Evolutionary conservation across 768 basidiomycete genomes (phyloP).

Genomic region (Calocybe gangraenosa): DNA sequence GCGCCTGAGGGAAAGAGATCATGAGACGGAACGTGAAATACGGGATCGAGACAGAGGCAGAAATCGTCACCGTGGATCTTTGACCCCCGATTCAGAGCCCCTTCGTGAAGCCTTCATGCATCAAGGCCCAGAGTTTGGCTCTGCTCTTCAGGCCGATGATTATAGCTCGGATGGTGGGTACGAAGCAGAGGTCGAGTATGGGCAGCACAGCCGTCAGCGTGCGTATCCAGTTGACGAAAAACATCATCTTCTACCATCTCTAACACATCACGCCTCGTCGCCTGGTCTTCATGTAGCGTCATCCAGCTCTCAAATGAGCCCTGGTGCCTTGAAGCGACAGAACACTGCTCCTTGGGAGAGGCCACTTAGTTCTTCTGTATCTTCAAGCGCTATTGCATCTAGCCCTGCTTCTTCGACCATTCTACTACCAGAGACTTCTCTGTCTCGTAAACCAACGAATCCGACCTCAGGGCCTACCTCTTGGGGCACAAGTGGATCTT

Average conservation of each 20-base stretch:
- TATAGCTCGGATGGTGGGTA: constrained; percentile 80
- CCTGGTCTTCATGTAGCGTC: constrained; percentile 62
- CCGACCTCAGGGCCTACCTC: constrained; percentile 41
- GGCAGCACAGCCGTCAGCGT: constrained; percentile 72
- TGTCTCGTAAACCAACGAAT: constrained; percentile 61
- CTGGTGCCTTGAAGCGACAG: constrained; percentile 65
- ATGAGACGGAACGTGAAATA: constrained; percentile 63
- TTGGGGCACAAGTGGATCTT: constrained; percentile 51
- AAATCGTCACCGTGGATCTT: constrained; percentile 53
- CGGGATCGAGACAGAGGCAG: constrained; percentile 45
- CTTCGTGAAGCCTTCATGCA: constrained; percentile 61
- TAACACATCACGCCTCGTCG: constrained; percentile 53
- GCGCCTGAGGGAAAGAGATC: constrained; percentile 73
- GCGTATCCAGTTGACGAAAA: constrained; percentile 50
- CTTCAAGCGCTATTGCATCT: constrained; percentile 50
- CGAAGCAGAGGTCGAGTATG: constrained; percentile 69
- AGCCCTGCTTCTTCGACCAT: constrained; percentile 60
- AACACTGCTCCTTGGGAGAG: constrained; percentile 65
- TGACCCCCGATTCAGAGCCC: constrained; percentile 48
- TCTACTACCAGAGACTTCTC: constrained; percentile 57
- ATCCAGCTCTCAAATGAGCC: constrained; percentile 59
- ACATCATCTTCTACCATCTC: constrained; percentile 29
- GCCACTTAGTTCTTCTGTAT: constrained; percentile 49
- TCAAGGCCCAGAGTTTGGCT: constrained; percentile 53
- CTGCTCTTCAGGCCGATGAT: constrained; percentile 60